Conservation (phyloP, 2,329 filamentous ascomycete genomes). For the Epichloe uncinata region DNA sequence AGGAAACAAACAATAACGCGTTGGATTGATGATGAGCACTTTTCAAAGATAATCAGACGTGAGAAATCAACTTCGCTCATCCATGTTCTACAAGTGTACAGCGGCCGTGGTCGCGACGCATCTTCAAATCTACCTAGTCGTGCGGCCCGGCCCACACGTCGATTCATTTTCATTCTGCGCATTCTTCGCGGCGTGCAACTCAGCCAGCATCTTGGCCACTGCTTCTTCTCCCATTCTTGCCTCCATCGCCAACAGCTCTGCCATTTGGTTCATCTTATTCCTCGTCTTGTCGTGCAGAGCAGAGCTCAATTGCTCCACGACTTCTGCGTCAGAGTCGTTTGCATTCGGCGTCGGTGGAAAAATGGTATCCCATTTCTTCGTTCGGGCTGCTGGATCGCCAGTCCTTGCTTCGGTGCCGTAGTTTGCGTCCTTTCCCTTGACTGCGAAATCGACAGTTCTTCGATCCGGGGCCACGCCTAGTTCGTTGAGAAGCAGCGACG, state of each 20-base stretch:
- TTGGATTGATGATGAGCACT: too few relatives aligned
- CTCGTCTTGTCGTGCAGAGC: constrained; percentile 10
- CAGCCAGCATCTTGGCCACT: constrained; percentile 11
- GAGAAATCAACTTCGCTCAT: too few relatives aligned
- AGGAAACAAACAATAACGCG: too few relatives aligned
- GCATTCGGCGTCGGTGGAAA: constrained; percentile 34
- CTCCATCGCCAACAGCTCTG: constrained; percentile 16
- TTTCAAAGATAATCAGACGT: too few relatives aligned
- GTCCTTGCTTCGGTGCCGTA: constrained; percentile 44
- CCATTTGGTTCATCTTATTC: constrained; percentile 17
- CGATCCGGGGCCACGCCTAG: constrained; percentile 54
- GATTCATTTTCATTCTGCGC: background rate
- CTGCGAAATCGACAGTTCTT: constrained; percentile 50
- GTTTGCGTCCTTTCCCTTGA: constrained; percentile 46
- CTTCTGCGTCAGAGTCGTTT: constrained; percentile 13
- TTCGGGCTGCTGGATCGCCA: constrained; percentile 16
- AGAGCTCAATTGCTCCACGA: constrained; percentile 8
- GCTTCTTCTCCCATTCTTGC: constrained; percentile 14
- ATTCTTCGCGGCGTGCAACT: constrained; percentile 7
- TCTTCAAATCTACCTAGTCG: background rate
- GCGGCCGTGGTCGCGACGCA: background rate
- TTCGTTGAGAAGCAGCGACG: constrained; percentile 57
- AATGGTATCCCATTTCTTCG: constrained; percentile 27
- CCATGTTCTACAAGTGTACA: background rate
- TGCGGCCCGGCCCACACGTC: background rate